Conservation (phyloP, 768 basidiomycete species). For the Naganishia onofrii region DNA sequence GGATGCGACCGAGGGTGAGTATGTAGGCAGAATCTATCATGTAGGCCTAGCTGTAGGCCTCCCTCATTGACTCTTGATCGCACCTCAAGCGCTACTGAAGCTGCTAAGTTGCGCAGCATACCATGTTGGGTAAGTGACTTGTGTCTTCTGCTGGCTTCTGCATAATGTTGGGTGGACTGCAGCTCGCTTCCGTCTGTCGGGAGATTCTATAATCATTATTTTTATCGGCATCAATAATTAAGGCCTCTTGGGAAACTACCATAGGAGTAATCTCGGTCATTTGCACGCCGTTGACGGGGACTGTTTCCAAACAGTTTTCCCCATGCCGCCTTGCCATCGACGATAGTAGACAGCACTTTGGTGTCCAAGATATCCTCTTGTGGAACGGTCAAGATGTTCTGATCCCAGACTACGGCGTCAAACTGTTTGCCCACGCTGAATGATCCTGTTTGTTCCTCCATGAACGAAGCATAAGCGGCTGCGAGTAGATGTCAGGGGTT, state of each 20-base stretch:
- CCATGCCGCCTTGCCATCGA: constrained; percentile 68
- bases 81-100: too few relatives aligned
- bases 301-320: constrained; percentile 2
- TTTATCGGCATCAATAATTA: not conserved
- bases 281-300: not conserved
- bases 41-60: too few relatives aligned
- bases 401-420: constrained; percentile 80
- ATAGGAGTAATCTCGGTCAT: not conserved
- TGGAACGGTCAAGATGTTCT: constrained; percentile 71
- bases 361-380: constrained; percentile 63
- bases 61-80: too few relatives aligned
- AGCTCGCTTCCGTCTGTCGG: too few relatives aligned
- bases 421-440: constrained; percentile 75
- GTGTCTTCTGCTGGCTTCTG: too few relatives aligned
- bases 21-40: too few relatives aligned
- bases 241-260: not conserved
- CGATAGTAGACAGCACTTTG: constrained; percentile 68
- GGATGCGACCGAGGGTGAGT: too few relatives aligned
- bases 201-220: not conserved
- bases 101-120: too few relatives aligned
- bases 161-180: too few relatives aligned
- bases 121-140: too few relatives aligned
- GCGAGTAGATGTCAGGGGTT: not conserved
- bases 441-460: constrained; percentile 69
- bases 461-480: constrained; percentile 82